Evolutionary conservation across 1,139 yeast species (phyloP).

Genomic region (Blastobotrys capitulatus): DNA sequence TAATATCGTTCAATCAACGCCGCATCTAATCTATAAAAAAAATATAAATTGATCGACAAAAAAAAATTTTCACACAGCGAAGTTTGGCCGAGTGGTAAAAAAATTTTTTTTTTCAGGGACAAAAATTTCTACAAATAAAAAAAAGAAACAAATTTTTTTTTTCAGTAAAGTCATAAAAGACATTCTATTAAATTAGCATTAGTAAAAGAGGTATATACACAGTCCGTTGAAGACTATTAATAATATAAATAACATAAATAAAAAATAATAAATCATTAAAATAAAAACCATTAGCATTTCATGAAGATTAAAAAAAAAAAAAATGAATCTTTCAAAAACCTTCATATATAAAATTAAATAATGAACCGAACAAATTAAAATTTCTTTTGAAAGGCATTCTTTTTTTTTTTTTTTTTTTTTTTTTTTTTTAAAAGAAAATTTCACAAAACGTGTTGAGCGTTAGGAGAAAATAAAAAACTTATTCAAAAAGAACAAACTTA

Average conservation of each 20-base stretch:
- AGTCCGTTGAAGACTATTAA: constrained; percentile 11
- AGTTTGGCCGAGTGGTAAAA: too few relatives aligned
- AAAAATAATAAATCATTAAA: background rate
- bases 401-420: too few relatives aligned
- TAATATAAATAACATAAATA: background rate
- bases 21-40: too few relatives aligned
- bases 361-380: constrained; percentile 11
- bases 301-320: too few relatives aligned
- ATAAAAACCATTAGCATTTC: background rate
- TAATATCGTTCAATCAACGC: too few relatives aligned
- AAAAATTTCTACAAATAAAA: too few relatives aligned
- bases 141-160: background rate
- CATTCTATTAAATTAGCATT: background rate
- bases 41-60: too few relatives aligned
- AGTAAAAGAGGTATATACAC: constrained; percentile 4
- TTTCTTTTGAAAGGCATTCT: too few relatives aligned
- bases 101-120: too few relatives aligned
- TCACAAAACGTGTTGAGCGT: constrained; percentile 31
- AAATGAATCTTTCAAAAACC: background rate
- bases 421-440: constrained; percentile 1
- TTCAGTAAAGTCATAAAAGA: background rate
- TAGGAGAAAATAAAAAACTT: constrained; percentile 8
- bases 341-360: background rate
- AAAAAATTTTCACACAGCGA: too few relatives aligned
- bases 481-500: constrained; percentile 35